Evolutionary conservation across 257 asterid genomes (phyloP), one percentile per base, ranked within the genome.

Genomic region (Solanum medicagineum): DNA sequence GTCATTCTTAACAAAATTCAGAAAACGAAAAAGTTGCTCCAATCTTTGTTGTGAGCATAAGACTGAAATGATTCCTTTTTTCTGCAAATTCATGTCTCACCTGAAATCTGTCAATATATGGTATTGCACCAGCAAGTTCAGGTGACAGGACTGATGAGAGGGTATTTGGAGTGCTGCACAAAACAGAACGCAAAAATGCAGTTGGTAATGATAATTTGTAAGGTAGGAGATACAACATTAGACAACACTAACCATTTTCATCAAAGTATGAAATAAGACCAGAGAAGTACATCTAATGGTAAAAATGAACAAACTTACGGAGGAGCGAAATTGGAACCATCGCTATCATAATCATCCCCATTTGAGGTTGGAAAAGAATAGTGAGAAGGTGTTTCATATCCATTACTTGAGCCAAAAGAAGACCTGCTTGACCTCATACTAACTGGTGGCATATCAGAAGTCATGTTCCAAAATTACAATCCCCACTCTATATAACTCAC

Each of bases 261-360:
- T 77, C 24, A 0, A 24, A 29, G 62, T 15, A 57, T 45, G 40
- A 77, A 15, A 69, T 19, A 29, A 68, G 44, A 26, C n/a, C 74
- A 66, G 16, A 55, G 22, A 84, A 47, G 44, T 44, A 77, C 62
- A 63, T 42, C 1, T 71, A 36, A 32, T 16, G 55, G 8, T 60
- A 55, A 53, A 16, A 85, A 66, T 32, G 19, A 17, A 62, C 11
- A 84, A 81, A 88, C 98, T 86, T 87, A 97, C 99, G 89, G 95
- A 36, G 98, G 98, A 68, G 96, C 94, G 16, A 93, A 97, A 89
- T 87, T 93, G 88, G 97, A 94, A 87, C 98, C 98, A 91, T 97
- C 99, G 45, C 98, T 95, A 88, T 95, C 99, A 83, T 95, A 97
- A 68, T 94, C 99, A 29, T 97, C 98, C 26, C 93, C 98, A 45